Base-by-base conservation (phyloP, 495 filamentous ascomycete genomes). In the Penicillium waksmanii region DNA sequence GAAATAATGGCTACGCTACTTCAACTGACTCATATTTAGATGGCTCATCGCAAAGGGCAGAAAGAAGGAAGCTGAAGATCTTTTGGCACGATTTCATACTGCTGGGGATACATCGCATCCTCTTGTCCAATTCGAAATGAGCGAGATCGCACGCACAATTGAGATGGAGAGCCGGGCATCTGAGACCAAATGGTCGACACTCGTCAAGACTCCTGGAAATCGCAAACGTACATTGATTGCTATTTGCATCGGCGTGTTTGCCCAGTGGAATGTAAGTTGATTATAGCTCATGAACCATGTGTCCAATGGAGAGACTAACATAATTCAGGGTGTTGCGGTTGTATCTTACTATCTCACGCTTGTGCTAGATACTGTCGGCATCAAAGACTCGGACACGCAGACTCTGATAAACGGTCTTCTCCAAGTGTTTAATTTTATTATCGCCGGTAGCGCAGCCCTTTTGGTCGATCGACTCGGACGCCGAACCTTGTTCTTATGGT, bases 161-260 rank as follows among this genome's bases (percentile, higher is more conserved):
- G 62, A 63, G n/a, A 51, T 66, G 21, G 72, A 75, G 35, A 63
- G 67, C 51, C 52, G 58, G 40, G 64, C 68, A 17, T 66, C 75
- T 25, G 55, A 63, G 47, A 68, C 51, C 8, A 60, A 65, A 31
- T 82, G 75, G 68, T 43, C 62, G 11, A 84, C 87, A 60, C 84
- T 89, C 71, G 76, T 89, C 73, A 71, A 71, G 49, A 89, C 87
- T 48, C 84, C 80, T 63, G 88, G 88, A 60, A 91, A 91, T 74
- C 80, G 86, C 11, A 84, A 87, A 63, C 80, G 87, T 12, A 67
- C 87, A 2, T 62, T 71, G 31, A 66, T 90, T 33, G 78, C 85
- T 23, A 68, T 86, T 21, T 84, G 80, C 19, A 73, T 88, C 27
- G 85, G 85, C 61, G 38, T 52, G 1, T 62, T 67, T 49, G 62